These are phyloP conservation scores for Cicer arietinum DNA, from an alignment of 306 rosid species.

Conservation along the genomic window DNA sequence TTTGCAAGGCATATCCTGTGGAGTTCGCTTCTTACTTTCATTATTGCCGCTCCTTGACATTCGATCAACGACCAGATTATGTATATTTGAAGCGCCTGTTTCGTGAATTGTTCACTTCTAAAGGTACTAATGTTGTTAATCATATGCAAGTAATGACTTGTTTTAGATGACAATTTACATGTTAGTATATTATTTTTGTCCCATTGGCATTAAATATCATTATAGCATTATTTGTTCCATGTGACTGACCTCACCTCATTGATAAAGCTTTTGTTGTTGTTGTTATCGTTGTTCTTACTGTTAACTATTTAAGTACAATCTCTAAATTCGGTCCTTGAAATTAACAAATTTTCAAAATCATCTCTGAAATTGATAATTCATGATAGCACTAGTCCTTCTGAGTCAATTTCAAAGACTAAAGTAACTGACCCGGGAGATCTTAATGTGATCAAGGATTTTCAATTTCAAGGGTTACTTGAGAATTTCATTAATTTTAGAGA, in stretches of 20 bases:
- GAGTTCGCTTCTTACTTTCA: conserved; percentile 76
- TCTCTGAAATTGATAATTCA: background rate
- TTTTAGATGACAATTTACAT: conserved; percentile 12
- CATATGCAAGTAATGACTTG: background rate
- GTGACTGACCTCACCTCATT: background rate
- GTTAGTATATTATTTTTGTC: conserved; percentile 19
- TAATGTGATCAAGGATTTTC: background rate
- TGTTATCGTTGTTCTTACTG: background rate
- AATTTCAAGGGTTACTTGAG: background rate
- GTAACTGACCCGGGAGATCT: background rate
- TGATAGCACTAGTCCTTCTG: background rate
- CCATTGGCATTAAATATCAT: background rate
- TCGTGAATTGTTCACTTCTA: conserved; percentile 58
- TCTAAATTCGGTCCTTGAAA: background rate
- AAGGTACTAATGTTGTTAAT: conserved; percentile 52
- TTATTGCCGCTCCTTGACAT: conserved; percentile 68
- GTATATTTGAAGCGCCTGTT: conserved; percentile 70
- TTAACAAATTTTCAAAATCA: background rate
- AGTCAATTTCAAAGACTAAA: background rate
- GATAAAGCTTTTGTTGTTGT: background rate
- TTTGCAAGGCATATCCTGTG: conserved; percentile 65
- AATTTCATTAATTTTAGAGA: background rate
- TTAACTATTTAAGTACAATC: background rate
- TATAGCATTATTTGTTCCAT: background rate
- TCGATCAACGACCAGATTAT: conserved; percentile 77